Evolutionary conservation across 345 rosid genomes (phyloP).

Genomic region (Litchi chinensis): DNA sequence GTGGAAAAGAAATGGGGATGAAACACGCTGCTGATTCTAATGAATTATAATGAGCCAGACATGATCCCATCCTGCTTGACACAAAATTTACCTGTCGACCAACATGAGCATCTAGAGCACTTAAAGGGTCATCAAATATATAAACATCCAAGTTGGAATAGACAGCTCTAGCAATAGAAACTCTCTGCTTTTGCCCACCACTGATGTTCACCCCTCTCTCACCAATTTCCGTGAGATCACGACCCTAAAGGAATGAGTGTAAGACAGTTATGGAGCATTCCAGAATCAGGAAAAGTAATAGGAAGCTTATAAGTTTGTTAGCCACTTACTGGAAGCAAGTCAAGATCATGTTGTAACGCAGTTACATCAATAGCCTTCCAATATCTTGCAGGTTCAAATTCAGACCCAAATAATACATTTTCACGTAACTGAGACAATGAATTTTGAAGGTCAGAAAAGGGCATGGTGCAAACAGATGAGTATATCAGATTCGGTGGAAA

Average conservation of each 20-base stretch:
- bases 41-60: background rate
- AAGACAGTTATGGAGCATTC: conserved; percentile 21
- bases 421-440: conserved; percentile 65
- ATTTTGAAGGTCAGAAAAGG: conserved; percentile 11
- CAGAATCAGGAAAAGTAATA: conserved; percentile 7
- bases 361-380: conserved; percentile 80
- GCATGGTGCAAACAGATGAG: conserved; percentile 2
- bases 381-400: conserved; percentile 63
- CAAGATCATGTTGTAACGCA: conserved; percentile 82
- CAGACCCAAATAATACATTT: conserved; percentile 83
- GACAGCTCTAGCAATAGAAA: conserved; percentile 97
- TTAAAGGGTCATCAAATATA: conserved; percentile 95
- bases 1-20: background rate
- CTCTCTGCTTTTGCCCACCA: conserved; percentile 99
- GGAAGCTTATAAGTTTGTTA: conserved; percentile 12
- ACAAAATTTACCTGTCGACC: conserved; percentile 73
- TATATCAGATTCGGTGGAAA: conserved; percentile 1
- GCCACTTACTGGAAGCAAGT: conserved; percentile 79
- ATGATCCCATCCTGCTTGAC: background rate
- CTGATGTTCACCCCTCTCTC: conserved; percentile 99
- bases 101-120: conserved; percentile 96
- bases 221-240: conserved; percentile 93
- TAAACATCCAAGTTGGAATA: conserved; percentile 90
- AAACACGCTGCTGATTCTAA: background rate
- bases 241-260: conserved; percentile 51